Evolutionary conservation across 1,284 basidiomycete genomes (phyloP), one percentile per base, ranked within the genome.

Genomic region (Ustilago trichophora): DNA sequence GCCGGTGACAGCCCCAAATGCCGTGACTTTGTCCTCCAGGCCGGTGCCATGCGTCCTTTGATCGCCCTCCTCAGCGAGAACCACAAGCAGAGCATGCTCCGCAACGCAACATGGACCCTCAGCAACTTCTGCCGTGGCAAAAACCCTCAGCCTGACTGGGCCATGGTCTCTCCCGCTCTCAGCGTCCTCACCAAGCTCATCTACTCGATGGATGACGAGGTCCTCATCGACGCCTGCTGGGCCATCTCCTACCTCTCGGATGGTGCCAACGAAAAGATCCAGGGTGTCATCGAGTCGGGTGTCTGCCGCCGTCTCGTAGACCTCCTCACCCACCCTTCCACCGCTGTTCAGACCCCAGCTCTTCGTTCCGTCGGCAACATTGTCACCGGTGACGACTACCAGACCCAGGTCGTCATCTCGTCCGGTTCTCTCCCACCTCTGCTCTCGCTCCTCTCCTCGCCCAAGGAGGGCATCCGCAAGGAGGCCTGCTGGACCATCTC

Each of bases 401-500:
- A 98, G 84, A 98, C 95, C 11, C 95, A 98, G 83, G 94, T 98
- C 48, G 91, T 98, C 58, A 95, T 98, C 79, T 92, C 94, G 22
- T 95, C 93, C 11, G 95, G 95, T 47, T 92, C 95, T 19, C 89
- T 98, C 26, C 90, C 92, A 8, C 95, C 95, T 6, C 87, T 98
- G 36, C 88, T 98, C 40, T 89, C 91, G 32, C 86, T 98, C 15
- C 86, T 98, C 53, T 93, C 91, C 1, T 96, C 93, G 31, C 91
- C 93, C 43, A 98, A 98, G 85, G 95, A 98, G 76, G 95, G 94
- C 52, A 94, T 94, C 73, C 84, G 86, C 71, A 88, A 88, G 85
- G 96, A 99, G 83, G 94, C 96, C 15, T 99, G 96, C 86, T 99
- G 96, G 96, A 99, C 96, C 33, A 98, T 99, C 80, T 97, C 93